Conservation (phyloP, 225 moss, liverwort and hornwort species). For the Asterella californica region DNA sequence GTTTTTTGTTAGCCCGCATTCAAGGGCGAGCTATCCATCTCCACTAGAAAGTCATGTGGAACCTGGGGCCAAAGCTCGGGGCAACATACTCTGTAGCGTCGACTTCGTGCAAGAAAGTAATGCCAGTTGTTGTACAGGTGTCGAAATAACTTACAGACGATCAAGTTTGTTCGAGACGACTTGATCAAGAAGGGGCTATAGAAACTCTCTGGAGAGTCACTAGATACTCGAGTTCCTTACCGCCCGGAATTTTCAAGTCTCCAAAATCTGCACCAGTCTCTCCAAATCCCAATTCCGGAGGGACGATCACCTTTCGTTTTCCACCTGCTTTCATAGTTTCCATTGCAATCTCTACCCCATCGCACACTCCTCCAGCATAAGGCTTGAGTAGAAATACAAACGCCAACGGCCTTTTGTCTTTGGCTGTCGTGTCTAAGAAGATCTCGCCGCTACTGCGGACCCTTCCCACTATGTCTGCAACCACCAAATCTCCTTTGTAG, state of each 20-base stretch:
- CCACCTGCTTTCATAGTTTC: constrained; percentile 79
- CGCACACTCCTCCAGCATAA: constrained; percentile 70
- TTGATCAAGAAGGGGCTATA: constrained; percentile 59
- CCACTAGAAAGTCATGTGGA: no score
- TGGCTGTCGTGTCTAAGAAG: constrained; percentile 60
- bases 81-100: background rate
- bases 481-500: constrained; percentile 73
- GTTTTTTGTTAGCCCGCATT: no score
- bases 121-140: background rate
- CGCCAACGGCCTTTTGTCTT: constrained; percentile 60
- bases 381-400: constrained; percentile 78
- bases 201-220: constrained; percentile 78
- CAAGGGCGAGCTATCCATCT: no score
- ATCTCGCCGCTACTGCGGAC: constrained; percentile 50
- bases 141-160: background rate
- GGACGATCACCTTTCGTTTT: constrained; percentile 61
- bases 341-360: constrained; percentile 75
- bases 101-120: background rate
- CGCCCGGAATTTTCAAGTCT: constrained; percentile 51
- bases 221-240: constrained; percentile 61
- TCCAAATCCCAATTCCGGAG: constrained; percentile 68
- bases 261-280: constrained; percentile 66
- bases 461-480: constrained; percentile 64
- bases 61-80: background rate
- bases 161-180: background rate